phyloP scores from a whole-genome alignment of 768 basidiomycete species.

The Vishniacozyma victoriae region DNA sequence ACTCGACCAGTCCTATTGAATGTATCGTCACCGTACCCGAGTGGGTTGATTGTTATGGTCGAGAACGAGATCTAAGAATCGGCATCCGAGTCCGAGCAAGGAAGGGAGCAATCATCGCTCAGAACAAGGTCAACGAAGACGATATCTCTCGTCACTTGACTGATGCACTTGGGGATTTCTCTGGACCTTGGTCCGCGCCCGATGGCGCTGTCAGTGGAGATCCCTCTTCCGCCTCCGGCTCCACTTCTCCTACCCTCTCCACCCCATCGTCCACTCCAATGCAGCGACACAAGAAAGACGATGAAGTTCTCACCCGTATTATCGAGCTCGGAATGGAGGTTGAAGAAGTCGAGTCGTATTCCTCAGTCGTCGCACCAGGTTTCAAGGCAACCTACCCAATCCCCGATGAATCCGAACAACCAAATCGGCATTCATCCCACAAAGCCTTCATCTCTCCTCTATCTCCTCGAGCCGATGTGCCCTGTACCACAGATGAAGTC shows the following conservation, averaged over 20 bases:
- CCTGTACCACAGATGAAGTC: too few relatives aligned
- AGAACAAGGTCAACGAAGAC: not conserved
- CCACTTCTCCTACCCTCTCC: not conserved
- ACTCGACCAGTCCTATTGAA: constrained; percentile 35
- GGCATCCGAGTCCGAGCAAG: constrained; percentile 29
- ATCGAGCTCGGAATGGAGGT: constrained; percentile 45
- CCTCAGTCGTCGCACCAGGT: constrained; percentile 18
- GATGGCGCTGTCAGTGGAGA: too few relatives aligned
- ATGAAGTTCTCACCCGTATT: constrained; percentile 23
- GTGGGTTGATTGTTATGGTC: constrained; percentile 39
- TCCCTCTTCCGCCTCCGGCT: not conserved
- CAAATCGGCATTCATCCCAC: constrained; percentile 15
- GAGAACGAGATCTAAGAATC: constrained; percentile 26
- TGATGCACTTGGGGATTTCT: too few relatives aligned
- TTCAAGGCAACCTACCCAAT: constrained; percentile 33
- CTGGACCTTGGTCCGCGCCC: too few relatives aligned
- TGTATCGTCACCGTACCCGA: constrained; percentile 41
- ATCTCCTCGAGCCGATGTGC: constrained; percentile 16
- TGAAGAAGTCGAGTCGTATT: constrained; percentile 38
- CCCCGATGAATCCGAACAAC: constrained; percentile 38
- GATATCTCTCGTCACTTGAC: too few relatives aligned
- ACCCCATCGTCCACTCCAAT: constrained; percentile 8
- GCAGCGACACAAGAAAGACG: constrained; percentile 2
- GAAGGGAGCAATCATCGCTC: not conserved
- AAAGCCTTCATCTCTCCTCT: constrained; percentile 28